Conservation (phyloP, 495 filamentous ascomycete genomes). For the Penicillium longicatenatum region DNA sequence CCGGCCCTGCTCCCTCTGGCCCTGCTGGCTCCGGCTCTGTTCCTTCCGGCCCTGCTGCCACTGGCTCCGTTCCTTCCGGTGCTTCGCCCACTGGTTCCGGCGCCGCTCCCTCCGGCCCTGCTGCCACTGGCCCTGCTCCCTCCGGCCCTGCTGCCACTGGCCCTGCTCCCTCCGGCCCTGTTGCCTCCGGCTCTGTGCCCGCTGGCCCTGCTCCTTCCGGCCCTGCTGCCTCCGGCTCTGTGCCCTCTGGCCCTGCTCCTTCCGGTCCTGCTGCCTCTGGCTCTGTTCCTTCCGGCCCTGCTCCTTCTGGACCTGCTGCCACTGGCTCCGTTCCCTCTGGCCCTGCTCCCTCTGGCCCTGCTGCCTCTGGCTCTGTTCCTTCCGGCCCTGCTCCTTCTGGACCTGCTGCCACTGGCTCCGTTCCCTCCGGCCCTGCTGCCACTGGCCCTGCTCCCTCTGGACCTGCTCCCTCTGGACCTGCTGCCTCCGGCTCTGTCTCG, state of each 20-base stretch:
- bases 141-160: conserved; percentile 15
- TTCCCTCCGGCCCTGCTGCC: conserved; percentile 10
- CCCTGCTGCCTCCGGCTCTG: conserved; percentile 5
- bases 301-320: conserved; percentile 1
- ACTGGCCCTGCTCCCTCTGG: conserved; percentile 9
- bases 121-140: conserved; percentile 11
- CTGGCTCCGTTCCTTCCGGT: conserved; percentile 13
- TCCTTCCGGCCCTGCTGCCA: conserved; percentile 11
- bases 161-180: conserved; percentile 13
- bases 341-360: conserved; percentile 8
- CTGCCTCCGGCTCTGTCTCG: conserved; percentile 6
- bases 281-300: conserved; percentile 8
- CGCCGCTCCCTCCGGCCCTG: conserved; percentile 11
- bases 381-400: conserved; percentile 8
- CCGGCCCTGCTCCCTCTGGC: conserved; percentile 9
- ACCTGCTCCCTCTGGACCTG: conserved; percentile 12
- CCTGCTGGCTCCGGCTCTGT: conserved; percentile 13
- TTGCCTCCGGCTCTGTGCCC: conserved; percentile 19
- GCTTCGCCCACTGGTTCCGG: conserved; percentile 4
- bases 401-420: conserved; percentile 11
- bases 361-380: conserved; percentile 2
- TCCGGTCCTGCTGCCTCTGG: conserved; percentile 10
- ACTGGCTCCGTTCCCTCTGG: conserved; percentile 14
- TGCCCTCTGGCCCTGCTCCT: conserved; percentile 9
- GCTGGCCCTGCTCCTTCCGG: conserved; percentile 14